phyloP scores from a whole-genome alignment of 495 filamentous ascomycete genomes.

The Cercophora scortea region DNA sequence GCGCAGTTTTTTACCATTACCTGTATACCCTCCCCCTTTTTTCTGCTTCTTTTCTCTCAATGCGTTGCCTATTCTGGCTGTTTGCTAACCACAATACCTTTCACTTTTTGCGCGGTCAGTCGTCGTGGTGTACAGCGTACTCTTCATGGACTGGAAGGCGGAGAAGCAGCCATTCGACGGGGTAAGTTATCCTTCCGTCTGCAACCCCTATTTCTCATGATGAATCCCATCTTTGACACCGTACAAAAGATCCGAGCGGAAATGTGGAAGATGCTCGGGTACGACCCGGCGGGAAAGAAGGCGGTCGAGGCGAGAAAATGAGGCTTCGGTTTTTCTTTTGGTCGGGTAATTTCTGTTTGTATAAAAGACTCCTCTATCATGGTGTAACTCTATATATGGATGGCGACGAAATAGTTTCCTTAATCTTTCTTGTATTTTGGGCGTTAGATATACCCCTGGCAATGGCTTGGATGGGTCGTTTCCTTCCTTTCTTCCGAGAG shows the following conservation, averaged over 20 bases:
- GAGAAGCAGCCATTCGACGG: slow-evolving; percentile 53
- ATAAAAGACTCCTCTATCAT: too few species aligned
- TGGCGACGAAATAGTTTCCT: too few species aligned
- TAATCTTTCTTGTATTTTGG: slow-evolving; percentile 3
- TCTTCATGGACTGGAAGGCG: slow-evolving; percentile 71
- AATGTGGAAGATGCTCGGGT: not conserved
- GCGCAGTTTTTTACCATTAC: slow-evolving; percentile 59
- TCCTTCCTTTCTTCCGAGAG: too few species aligned
- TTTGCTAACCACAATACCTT: not conserved
- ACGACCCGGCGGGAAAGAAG: not conserved
- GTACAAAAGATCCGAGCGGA: not conserved
- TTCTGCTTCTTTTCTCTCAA: not conserved
- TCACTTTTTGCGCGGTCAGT: slow-evolving; percentile 33
- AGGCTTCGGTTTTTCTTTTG: too few species aligned
- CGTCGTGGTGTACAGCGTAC: slow-evolving; percentile 60
- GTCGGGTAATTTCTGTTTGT: too few species aligned
- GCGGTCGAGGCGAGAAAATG: not conserved
- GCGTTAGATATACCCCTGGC: slow-evolving; percentile 23
- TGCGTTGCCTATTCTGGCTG: not conserved
- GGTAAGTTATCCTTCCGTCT: slow-evolving; percentile 23
- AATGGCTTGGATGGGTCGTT: slow-evolving; percentile 8
- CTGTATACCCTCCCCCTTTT: slow-evolving; percentile 52
- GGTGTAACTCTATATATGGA: too few species aligned
- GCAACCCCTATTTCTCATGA: not conserved
- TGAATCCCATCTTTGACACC: not conserved